Conservation (phyloP, 2,329 filamentous ascomycete genomes). For the Xylariales sp. region DNA sequence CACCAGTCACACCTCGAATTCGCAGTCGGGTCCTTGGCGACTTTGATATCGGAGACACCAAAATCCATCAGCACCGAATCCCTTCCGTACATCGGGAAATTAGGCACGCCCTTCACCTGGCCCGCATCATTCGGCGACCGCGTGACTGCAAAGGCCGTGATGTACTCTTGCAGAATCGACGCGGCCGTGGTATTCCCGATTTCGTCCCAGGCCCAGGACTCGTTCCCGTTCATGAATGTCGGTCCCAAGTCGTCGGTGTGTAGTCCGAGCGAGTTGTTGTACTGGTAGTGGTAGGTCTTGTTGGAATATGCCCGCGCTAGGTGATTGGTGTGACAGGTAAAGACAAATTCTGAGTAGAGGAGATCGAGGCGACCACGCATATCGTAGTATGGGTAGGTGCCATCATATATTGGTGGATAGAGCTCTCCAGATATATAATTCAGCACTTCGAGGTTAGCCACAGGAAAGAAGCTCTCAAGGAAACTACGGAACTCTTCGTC, state of each 20-base stretch:
- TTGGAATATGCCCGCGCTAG: background rate
- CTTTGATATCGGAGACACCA: background rate
- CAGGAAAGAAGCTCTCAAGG: too few relatives aligned
- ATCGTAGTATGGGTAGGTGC: background rate
- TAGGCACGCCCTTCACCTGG: background rate
- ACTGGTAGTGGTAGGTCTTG: constrained; percentile 5
- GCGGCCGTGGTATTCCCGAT: constrained; percentile 5
- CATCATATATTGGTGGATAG: constrained; percentile 3
- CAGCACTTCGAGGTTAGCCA: background rate
- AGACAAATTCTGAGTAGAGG: background rate
- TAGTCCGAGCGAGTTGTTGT: constrained; percentile 1
- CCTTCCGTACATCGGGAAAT: background rate
- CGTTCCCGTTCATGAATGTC: constrained; percentile 1
- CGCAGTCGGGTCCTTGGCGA: background rate
- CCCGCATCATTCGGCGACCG: background rate
- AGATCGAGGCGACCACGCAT: background rate
- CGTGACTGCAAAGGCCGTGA: constrained; percentile 3
- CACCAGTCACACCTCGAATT: constrained; percentile 7
- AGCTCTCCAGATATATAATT: background rate
- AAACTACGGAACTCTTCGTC: too few relatives aligned
- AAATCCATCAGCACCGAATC: constrained; percentile 1
- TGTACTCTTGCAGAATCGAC: constrained; percentile 2
- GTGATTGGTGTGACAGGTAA: constrained; percentile 1
- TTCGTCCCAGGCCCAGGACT: too few relatives aligned
- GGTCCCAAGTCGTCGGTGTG: constrained; percentile 3